A percentile compares a stretch with the other conserved stretches of the same genome.
Conservation (phyloP, 768 basidiomycete genomes). For the Amanita muscaria region DNA sequence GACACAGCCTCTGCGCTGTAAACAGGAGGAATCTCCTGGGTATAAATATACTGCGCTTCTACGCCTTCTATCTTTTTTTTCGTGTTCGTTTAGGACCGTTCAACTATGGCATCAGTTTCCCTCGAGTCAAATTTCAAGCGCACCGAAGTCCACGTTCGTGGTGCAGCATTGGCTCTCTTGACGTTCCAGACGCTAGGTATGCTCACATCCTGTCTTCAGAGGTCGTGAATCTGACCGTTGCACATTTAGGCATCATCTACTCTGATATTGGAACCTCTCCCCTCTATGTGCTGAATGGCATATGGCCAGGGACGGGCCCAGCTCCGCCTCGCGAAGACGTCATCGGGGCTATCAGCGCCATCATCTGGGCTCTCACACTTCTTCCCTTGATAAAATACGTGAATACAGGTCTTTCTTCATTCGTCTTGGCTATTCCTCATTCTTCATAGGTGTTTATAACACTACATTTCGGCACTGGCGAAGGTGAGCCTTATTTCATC, state of each 20-base stretch:
- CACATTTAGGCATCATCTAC: conserved; percentile 45
- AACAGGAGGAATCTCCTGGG: too few species aligned
- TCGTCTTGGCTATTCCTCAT: not conserved
- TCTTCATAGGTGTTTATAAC: conserved; percentile 31
- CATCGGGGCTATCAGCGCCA: conserved; percentile 54
- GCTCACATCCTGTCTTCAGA: not conserved
- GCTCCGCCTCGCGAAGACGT: conserved; percentile 49
- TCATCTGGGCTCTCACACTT: conserved; percentile 56
- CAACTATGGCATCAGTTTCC: conserved; percentile 13
- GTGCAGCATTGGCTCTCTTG: conserved; percentile 22
- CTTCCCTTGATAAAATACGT: conserved; percentile 61
- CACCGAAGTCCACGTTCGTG: conserved; percentile 22
- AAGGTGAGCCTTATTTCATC: conserved; percentile 3
- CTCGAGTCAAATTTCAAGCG: conserved; percentile 24
- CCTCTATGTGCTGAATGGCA: conserved; percentile 56
- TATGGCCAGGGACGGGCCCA: conserved; percentile 43
- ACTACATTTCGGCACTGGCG: conserved; percentile 29
- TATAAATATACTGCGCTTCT: too few species aligned
- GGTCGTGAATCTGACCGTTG: too few species aligned
- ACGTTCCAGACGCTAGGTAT: conserved; percentile 28
- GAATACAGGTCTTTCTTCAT: not conserved
- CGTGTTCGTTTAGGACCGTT: too few species aligned
- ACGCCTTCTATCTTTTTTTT: too few species aligned
- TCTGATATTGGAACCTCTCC: conserved; percentile 52
- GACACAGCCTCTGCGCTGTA: too few species aligned